Evolutionary conservation across 2,329 filamentous ascomycete genomes (phyloP).

Genomic region (Exophiala lecanii-corni): DNA sequence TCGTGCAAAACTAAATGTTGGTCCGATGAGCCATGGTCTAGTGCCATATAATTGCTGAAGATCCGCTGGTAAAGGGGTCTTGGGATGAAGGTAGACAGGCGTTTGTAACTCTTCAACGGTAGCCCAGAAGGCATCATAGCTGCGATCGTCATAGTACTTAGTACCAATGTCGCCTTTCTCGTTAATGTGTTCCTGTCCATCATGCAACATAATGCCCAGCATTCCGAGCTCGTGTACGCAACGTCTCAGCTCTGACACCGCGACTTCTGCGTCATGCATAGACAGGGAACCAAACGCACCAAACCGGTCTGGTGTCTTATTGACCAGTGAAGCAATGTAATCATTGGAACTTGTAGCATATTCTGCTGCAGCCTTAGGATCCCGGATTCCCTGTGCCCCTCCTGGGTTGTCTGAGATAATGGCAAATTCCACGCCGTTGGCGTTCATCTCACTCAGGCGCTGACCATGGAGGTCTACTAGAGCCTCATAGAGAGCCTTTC

Average conservation of each 20-base stretch:
- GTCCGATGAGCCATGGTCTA: slow-evolving; percentile 22
- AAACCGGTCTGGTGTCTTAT: slow-evolving; percentile 37
- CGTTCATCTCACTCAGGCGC: slow-evolving; percentile 20
- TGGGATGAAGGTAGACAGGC: slow-evolving; percentile 25
- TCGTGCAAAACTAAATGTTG: slow-evolving; percentile 23
- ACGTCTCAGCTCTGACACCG: slow-evolving; percentile 34
- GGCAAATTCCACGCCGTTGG: slow-evolving; percentile 26
- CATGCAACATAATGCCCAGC: slow-evolving; percentile 14
- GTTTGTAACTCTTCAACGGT: slow-evolving; percentile 14
- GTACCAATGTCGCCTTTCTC: background rate
- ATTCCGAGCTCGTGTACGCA: slow-evolving; percentile 42
- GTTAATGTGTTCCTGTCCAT: slow-evolving; percentile 7
- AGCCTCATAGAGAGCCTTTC: background rate
- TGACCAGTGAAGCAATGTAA: slow-evolving; percentile 21
- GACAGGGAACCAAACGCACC: slow-evolving; percentile 40
- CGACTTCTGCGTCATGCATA: slow-evolving; percentile 38
- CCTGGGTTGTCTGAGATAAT: slow-evolving; percentile 26
- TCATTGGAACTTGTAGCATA: slow-evolving; percentile 26
- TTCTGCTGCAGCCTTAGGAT: slow-evolving; percentile 22
- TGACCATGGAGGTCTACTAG: slow-evolving; percentile 10
- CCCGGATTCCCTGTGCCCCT: slow-evolving; percentile 24
- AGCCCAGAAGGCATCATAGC: slow-evolving; percentile 47
- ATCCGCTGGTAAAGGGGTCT: slow-evolving; percentile 4
- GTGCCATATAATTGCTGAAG: slow-evolving; percentile 11
- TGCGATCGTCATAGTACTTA: slow-evolving; percentile 51